A percentile compares a stretch with the other conserved stretches of the same genome.
Conservation (phyloP, 352 stramenopile genomes). For the Phytophthora syringae region DNA sequence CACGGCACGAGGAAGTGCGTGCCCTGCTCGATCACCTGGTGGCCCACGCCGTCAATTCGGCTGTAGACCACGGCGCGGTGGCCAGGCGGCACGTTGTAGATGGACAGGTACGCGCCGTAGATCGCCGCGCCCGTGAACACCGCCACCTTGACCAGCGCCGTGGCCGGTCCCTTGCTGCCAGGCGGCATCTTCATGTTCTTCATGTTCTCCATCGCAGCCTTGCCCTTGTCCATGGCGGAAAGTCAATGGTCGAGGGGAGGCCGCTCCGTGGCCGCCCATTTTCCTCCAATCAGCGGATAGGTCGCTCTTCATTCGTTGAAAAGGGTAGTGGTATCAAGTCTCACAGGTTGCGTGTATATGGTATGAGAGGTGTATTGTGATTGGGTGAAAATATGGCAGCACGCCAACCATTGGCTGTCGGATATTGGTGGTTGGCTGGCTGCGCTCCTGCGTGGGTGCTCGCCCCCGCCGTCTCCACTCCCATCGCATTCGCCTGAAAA, state of each 20-base stretch:
- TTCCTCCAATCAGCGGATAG: constrained; percentile 5
- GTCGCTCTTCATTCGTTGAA: not conserved
- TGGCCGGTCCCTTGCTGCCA: constrained; percentile 57
- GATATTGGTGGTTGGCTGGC: constrained; percentile 59
- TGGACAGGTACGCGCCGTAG: constrained; percentile 83
- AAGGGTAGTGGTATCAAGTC: not conserved
- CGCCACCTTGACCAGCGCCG: constrained; percentile 69
- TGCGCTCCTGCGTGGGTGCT: not conserved
- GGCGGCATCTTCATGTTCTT: constrained; percentile 90
- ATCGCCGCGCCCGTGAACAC: constrained; percentile 63
- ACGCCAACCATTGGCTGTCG: constrained; percentile 51
- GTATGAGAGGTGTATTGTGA: too few relatives aligned
- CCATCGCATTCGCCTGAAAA: constrained; percentile 77
- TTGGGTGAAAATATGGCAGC: constrained; percentile 14
- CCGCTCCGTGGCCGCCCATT: constrained; percentile 7
- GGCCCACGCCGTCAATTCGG: constrained; percentile 84
- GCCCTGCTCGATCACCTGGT: constrained; percentile 90
- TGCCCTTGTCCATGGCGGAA: constrained; percentile 81
- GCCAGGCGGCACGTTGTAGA: constrained; percentile 91
- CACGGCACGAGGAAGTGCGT: constrained; percentile 98
- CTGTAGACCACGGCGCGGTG: constrained; percentile 92
- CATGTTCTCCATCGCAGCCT: constrained; percentile 89
- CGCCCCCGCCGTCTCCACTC: constrained; percentile 43
- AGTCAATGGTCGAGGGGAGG: constrained; percentile 10
- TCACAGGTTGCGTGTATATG: too few relatives aligned